phyloP scores from a whole-genome alignment of 495 filamentous ascomycete species.

The Penicillium angulare region DNA sequence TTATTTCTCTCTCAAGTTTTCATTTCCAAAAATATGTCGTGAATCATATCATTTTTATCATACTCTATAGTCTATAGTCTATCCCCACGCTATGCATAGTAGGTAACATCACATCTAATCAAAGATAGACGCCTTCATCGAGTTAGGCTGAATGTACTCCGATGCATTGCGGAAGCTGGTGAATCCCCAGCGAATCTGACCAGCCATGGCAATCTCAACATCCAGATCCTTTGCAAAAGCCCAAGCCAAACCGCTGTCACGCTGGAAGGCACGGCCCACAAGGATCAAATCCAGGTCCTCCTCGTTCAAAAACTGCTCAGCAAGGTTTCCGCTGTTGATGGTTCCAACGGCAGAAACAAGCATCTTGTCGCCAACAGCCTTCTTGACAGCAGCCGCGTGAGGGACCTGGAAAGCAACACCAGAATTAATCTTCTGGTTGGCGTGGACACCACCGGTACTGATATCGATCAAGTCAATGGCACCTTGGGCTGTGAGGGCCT shows the following conservation, averaged over 20 bases:
- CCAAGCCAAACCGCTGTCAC: conserved; percentile 67
- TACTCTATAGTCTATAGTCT: not conserved
- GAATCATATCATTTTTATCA: not conserved
- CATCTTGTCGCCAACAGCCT: conserved; percentile 59
- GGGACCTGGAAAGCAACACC: conserved; percentile 64
- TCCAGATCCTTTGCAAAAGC: conserved; percentile 66
- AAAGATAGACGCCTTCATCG: conserved; percentile 36
- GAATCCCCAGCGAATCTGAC: conserved; percentile 64
- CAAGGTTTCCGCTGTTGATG: conserved; percentile 60
- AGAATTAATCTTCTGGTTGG: conserved; percentile 55
- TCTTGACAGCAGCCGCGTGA: conserved; percentile 62
- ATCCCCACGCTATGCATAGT: not conserved
- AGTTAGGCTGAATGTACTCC: conserved; percentile 37
- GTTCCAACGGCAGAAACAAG: conserved; percentile 61
- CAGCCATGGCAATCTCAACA: conserved; percentile 58
- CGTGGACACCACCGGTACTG: conserved; percentile 58
- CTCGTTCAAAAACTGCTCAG: conserved; percentile 56
- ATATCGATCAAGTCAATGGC: conserved; percentile 66
- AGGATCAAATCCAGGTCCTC: conserved; percentile 59
- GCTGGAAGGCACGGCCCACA: conserved; percentile 67
- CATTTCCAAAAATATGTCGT: too few relatives aligned
- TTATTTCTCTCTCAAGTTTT: too few relatives aligned
- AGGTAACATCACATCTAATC: conserved; percentile 12
- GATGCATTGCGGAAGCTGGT: conserved; percentile 37
- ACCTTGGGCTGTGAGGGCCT: conserved; percentile 52